Base-by-base conservation (phyloP, 2,329 filamentous ascomycete species). In the Dissoconium aciculare region DNA sequence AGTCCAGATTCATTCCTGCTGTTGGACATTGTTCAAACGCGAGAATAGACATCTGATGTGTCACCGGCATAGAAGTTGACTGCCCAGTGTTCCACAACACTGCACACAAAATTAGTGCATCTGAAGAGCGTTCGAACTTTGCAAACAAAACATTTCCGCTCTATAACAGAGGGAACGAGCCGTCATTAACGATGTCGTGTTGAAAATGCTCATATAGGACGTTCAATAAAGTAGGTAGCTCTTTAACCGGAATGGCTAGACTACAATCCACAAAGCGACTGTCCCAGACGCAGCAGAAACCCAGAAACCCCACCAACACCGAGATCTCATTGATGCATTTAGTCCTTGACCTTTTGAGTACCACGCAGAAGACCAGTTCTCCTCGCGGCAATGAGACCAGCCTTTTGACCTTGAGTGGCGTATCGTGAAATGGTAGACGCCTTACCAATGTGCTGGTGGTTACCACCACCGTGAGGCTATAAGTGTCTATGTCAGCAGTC, bases 391-490 rank as follows among this genome's bases (percentile, higher is more conserved):
- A 98, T 98, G 62, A 98, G 87, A 94, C 89, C 89, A 57, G 89
- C 89, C 77, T 98, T 98, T 72, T 98, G 89, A 80, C 89, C 89
- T 67, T 84, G 78, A 63, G 78, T 79, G 57, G 89, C 89, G 71
- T 92, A 93, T 65, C 89, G 78, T 54, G 83, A 93, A 69, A 98
- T 98, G 63, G 89, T 98, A 51, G 89, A 98, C 56, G 89, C 89
- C 72, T 98, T 95, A 80, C 89, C 85, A 60, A 94, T 94, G 69
- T 98, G 89, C 74, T 98, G 89, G 68, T 98, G 89, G 78, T 98
- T 95, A 93, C 89, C 87, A 66, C 63, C 63, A 62, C 63, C 63
- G 60, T 67, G 63, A 54, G 63, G 63, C 55, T 58, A 28, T 3
- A 32, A 36, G 17, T 23, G 34, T 30, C 29, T 27, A 8, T 35